Base-by-base conservation (phyloP, 192 early-diverging fungal genomes). In the Linnemannia schmuckeri region DNA sequence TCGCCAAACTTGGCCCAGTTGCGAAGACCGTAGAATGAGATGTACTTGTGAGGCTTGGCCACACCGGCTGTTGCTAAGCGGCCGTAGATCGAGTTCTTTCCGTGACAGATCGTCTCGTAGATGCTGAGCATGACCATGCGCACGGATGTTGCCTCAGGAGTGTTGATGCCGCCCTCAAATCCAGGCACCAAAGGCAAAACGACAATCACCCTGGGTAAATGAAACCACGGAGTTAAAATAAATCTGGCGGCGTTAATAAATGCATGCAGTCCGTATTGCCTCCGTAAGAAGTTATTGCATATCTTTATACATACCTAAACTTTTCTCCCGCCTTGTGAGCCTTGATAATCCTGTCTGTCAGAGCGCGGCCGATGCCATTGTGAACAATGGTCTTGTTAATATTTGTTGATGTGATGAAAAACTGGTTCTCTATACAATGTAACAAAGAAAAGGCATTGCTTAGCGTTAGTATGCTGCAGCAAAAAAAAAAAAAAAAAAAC, bases 161-260 rank as follows among this genome's bases (percentile, higher is more conserved):
- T 91, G 41, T 91, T 92, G 69, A 97, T 91, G 49, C 95, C 94
- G 12, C 93, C 93, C 55, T 93, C 91, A 49, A 97, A 97, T 20
- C 94, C 96, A 33, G 96, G 96, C 75, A 96, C 91, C 46, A 96
- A 88, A 12, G 96, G 96, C 55, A 97, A 93, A 8, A 96, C 76
- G 72, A 96, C 91, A 42, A 96, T 94, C 42, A 93, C 95, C 24
- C 93, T 90, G 89, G 92, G 93, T 49, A 82, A 88, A 17, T 92
- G 87, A 70, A 77, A 82, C 30, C 8, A 66, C 27, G 61, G 61
- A 33, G 27, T 35, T 15, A 15, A 66, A 33, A 15, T 66, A 66
- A 20, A 66, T 66, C 33, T 66, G 61, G 61, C 33, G 61, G 61
- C 27, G 27, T 33, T 66, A 38, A 41, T 47, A 37, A 49, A 44